phyloP scores from a whole-genome alignment of 2,329 filamentous ascomycete species.

The Thelonectria discophora region DNA sequence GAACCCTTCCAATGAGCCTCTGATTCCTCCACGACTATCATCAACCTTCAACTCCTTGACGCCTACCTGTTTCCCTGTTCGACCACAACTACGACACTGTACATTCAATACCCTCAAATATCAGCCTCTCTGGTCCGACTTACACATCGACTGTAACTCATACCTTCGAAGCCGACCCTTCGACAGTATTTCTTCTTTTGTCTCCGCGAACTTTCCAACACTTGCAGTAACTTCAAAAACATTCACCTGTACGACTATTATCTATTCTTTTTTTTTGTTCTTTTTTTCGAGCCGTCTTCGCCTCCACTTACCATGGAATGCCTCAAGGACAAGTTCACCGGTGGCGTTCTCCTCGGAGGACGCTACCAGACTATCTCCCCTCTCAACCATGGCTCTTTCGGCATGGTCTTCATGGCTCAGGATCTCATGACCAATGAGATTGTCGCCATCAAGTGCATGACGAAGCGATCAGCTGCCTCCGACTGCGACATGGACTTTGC shows the following conservation, averaged over 20 bases:
- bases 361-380: constrained; percentile 92
- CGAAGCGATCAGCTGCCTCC: constrained; percentile 76
- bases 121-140: constrained; percentile 30
- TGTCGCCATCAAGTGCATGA: constrained; percentile 96
- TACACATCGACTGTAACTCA: constrained; percentile 23
- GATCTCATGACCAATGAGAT: constrained; percentile 79
- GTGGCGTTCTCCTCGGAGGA: constrained; percentile 83
- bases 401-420: constrained; percentile 95
- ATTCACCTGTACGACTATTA: constrained; percentile 46
- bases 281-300: constrained; percentile 31
- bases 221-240: constrained; percentile 30
- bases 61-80: constrained; percentile 36
- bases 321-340: constrained; percentile 82
- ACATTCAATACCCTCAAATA: constrained; percentile 45
- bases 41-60: constrained; percentile 36
- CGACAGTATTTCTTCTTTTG: constrained; percentile 7
- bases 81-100: constrained; percentile 44
- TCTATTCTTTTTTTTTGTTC: constrained; percentile 30
- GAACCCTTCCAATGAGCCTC: constrained; percentile 53
- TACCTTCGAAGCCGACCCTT: constrained; percentile 25
- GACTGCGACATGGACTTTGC: constrained; percentile 71
- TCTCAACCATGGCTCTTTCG: constrained; percentile 98
- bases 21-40: constrained; percentile 49
- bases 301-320: constrained; percentile 71
- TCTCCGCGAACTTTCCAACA: constrained; percentile 25